Evolutionary conservation across 768 basidiomycete genomes (phyloP).

Genomic region (Albatrellus ellisii): DNA sequence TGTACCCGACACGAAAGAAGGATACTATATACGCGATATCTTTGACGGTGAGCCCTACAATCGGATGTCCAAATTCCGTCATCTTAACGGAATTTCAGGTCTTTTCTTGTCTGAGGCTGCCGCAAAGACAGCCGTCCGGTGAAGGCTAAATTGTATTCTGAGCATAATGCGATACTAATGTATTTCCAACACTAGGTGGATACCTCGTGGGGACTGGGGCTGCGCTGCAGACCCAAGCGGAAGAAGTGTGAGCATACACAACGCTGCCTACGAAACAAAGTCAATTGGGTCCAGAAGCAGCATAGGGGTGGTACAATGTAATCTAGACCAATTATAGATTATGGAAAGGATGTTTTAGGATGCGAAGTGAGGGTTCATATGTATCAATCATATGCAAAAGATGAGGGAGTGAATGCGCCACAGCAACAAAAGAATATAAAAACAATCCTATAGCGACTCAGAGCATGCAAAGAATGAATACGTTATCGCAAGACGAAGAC

Average conservation of each 20-base stretch:
- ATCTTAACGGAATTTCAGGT: slow-evolving; percentile 24
- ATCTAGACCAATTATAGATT: slow-evolving; percentile 18
- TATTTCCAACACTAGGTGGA: slow-evolving; percentile 38
- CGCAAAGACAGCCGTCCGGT: slow-evolving; percentile 86
- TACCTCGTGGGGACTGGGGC: slow-evolving; percentile 94
- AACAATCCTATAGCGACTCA: slow-evolving; percentile 5
- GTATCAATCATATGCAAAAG: slow-evolving; percentile 8
- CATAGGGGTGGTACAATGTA: slow-evolving; percentile 21
- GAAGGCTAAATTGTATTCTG: slow-evolving; percentile 18
- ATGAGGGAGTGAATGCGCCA: slow-evolving; percentile 10
- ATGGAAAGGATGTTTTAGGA: slow-evolving; percentile 15
- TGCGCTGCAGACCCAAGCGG: slow-evolving; percentile 92
- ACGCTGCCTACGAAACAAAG: slow-evolving; percentile 57
- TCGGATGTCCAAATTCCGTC: neutral
- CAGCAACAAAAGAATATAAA: slow-evolving; percentile 2
- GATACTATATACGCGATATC: slow-evolving; percentile 82
- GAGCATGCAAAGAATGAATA: slow-evolving; percentile 9
- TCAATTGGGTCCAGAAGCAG: slow-evolving; percentile 11
- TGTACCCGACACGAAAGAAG: slow-evolving; percentile 94
- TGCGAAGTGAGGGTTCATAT: slow-evolving; percentile 12
- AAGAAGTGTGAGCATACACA: slow-evolving; percentile 91
- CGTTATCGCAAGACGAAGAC: slow-evolving; percentile 14
- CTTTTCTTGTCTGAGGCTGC: slow-evolving; percentile 80
- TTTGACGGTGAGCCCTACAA: slow-evolving; percentile 53
- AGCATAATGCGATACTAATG: neutral